phyloP scores from a whole-genome alignment of 2,329 filamentous ascomycete species.

The Scedosporium boydii region DNA sequence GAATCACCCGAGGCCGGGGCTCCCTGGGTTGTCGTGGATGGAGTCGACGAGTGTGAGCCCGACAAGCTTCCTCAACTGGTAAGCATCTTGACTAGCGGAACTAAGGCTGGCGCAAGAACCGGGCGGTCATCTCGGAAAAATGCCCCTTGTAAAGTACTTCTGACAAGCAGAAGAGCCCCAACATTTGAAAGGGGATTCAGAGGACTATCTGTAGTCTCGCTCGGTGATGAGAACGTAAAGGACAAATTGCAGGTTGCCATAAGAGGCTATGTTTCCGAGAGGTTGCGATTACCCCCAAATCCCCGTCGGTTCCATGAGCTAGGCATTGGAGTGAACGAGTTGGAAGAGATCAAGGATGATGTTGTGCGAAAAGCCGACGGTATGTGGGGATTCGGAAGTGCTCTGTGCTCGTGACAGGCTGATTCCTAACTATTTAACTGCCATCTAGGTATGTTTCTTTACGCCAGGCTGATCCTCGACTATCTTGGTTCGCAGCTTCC shows the following conservation, averaged over 20 bases:
- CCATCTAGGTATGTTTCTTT: constrained; percentile 25
- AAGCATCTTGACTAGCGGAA: not conserved
- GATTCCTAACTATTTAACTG: not conserved
- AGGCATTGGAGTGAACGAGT: constrained; percentile 8
- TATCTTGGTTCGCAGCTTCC: constrained; percentile 21
- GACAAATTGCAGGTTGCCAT: constrained; percentile 14
- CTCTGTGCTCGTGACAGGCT: not conserved
- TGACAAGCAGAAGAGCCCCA: not conserved
- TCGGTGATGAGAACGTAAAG: constrained; percentile 17
- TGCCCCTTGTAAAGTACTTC: constrained; percentile 1
- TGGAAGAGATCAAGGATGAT: constrained; percentile 9
- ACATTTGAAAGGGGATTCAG: constrained; percentile 9
- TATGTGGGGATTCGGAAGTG: constrained; percentile 1
- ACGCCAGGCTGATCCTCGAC: constrained; percentile 23
- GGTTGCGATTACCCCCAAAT: constrained; percentile 6
- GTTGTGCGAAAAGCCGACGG: constrained; percentile 18
- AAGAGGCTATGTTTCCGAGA: constrained; percentile 11
- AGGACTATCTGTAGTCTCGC: constrained; percentile 14
- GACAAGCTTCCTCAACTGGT: not conserved
- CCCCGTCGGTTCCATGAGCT: constrained; percentile 10
- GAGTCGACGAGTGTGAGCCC: constrained; percentile 2
- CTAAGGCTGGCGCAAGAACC: too few species aligned
- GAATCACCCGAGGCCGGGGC: constrained; percentile 5
- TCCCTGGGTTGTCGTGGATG: constrained; percentile 3
- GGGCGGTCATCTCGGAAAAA: not conserved